Evolutionary conservation across 495 filamentous ascomycete genomes (phyloP), one percentile per base, ranked within the genome.

Genomic region (Talaromyces wortmannii): DNA sequence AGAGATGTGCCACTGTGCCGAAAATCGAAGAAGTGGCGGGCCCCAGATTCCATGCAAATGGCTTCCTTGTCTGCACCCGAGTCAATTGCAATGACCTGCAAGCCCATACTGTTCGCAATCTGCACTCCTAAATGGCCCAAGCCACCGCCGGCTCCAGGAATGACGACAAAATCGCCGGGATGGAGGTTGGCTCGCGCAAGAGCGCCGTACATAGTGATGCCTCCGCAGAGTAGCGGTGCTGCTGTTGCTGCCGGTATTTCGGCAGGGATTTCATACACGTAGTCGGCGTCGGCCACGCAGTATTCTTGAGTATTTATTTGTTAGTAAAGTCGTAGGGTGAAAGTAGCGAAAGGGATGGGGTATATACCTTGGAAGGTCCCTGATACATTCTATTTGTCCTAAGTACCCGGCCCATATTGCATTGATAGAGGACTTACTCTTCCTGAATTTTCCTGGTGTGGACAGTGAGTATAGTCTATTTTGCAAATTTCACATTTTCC

Each of bases 131-230:
- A 72, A 59, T 77, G 73, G 13, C 73, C 73, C 13, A 77, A 49
- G 4, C 73, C 73, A 12, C 73, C 73, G 42, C 73, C 73, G 16
- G 73, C 73, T 31, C 73, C 73, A 16, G 71, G 58, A 7, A 77
- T 66, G 40, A 67, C 69, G 31, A 77, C 61, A 64, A 66, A 77
- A 46, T 77, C 64, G 18, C 71, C 73, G 2, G 67, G 62, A 16
- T 67, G 63, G 30, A 71, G 61, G 36, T 68, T 74, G 13, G 36
- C 36, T 40, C 36, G 36, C 36, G 13, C 36, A 48, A 77, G 74
- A 7, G 73, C 74, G n/a, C 71, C 74, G 52, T 74, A 77, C 73
- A 75, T 75, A 7, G 72, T 69, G 40, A 77, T 73, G 11, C 73
- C 73, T 48, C 72, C 72, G 50, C 72, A 75, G 46, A 75, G 57